Evolutionary conservation across 2,329 filamentous ascomycete genomes (phyloP), one percentile per base, ranked within the genome.

Genomic region (Penicillium sp.): DNA sequence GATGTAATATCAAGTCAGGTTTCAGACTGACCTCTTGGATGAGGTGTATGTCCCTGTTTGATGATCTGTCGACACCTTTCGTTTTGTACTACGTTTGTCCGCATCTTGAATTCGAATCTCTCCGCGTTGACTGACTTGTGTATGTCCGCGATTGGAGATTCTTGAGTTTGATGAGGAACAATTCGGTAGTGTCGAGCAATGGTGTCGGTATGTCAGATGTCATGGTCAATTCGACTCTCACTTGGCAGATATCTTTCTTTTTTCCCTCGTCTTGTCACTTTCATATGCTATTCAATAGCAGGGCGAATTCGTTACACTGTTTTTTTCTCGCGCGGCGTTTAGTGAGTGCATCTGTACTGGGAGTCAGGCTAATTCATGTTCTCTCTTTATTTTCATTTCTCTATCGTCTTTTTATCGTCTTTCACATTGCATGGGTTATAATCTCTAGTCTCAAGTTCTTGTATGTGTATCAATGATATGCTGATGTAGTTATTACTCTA

Each of bases 1-100:
- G 9, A 6, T 42, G 52, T n/a, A 20, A 54, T 26, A 52, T 33
- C 47, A 43, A 43, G 30, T 42, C 38, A 47, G 59, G 56, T 60
- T 63, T 57, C 42, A 58, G 62, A 61, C 58, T 61, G 61, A 60
- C 54, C 53, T 62, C 21, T 40, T 18, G 2, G n/a, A 52, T 35
- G n/a, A 48, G 54, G 59, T 62, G 59, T 50, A 63, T 63, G 61
- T 61, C 58, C 59, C 59, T 58, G 56, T 20, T 43, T 21, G 30
- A 48, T 43, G 30, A 28, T 47, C 35, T 40, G 14, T 18, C 26
- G 42, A 45, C 18, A 33, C 35, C 21, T 11, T 42, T 42, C 38
- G 12, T 33, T 33, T 42, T 18, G 20, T 42, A 20, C 6, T 20
- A 18, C 8, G 30, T 35, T 35, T 11, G 11, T 16, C 21, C 21